Evolutionary conservation across 23 red algal genomes (phyloP), one percentile per base, ranked within the genome.

Genomic region (Chondrus crispus): DNA sequence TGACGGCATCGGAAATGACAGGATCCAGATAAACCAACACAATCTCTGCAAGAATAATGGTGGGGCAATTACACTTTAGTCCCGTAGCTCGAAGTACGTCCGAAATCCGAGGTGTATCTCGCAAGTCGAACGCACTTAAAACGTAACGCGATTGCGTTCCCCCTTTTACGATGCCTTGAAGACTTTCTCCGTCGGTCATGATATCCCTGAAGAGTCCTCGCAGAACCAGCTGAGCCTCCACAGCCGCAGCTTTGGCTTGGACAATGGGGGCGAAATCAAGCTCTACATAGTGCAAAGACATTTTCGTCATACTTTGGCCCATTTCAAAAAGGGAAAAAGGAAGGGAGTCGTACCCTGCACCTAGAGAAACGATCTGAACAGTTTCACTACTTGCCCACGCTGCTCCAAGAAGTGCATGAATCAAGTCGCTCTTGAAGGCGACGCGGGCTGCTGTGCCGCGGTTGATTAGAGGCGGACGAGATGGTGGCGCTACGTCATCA

Each of bases 11-110:
- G 2, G 84, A 78, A 26, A 63, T 41, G 32, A 54, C 39, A 48
- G 94, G 26, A 41, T 91, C 62, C 44, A 95, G 80, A 40, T 95
- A 95, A 55, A 92, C 89, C 51, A 95, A 51, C n/a, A 91, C 87
- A 33, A 91, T 87, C 62, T 95, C 94, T 8, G 94, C 84, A 51
- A 95, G 24, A 9, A 95, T 47, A 79, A 95, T 55, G 3, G 94
- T 95, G 0, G 78, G 64, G 7, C 46, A 33, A 1, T 82, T 32
- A 16, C 22, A 53, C 2, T 72, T 33, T 38, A 82, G 3, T 14
- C 49, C 82, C 30, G 80, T 37, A 7, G 42, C 57, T 1, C 76
- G 57, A 26, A 88, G 51, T 22, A 89, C 74, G 19, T 57, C 47
- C 41, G 26, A 28, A 7, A 95, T n/a, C 39, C 75, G 38, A 4